A percentile compares a stretch with the other conserved stretches of the same genome.
Conservation (phyloP, 768 basidiomycete genomes). For the Amanita rimosa region DNA sequence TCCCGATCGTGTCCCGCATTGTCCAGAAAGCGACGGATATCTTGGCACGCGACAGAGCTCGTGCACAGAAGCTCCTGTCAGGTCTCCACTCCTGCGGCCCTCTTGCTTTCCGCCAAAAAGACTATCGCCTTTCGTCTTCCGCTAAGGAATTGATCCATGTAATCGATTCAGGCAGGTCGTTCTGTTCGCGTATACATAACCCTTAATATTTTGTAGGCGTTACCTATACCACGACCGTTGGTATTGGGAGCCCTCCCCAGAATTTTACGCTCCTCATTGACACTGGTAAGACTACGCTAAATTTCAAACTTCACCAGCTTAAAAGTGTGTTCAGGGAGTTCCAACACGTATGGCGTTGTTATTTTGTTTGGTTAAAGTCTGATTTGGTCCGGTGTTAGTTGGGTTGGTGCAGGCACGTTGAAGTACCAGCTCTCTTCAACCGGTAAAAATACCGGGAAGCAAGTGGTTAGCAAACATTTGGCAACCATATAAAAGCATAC, state of each 20-base stretch:
- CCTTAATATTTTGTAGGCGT: constrained; percentile 17
- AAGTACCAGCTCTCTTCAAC: constrained; percentile 35
- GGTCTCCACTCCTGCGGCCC: constrained; percentile 48
- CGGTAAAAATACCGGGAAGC: constrained; percentile 22
- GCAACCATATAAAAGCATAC: background rate
- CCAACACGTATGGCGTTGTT: constrained; percentile 15
- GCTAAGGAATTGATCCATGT: constrained; percentile 33
- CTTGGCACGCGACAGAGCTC: constrained; percentile 39
- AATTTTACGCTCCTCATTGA: constrained; percentile 45
- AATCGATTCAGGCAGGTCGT: constrained; percentile 34
- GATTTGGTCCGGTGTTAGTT: constrained; percentile 14
- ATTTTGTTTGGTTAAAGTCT: background rate
- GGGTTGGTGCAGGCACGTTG: constrained; percentile 45
- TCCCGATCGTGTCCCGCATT: constrained; percentile 36
- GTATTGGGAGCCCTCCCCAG: constrained; percentile 39
- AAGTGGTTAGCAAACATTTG: constrained; percentile 18
- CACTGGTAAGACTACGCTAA: constrained; percentile 26
- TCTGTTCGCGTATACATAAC: background rate
- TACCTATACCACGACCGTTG: constrained; percentile 41
- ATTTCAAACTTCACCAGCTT: background rate
- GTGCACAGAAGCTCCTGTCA: constrained; percentile 44
- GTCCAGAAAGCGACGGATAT: constrained; percentile 33
- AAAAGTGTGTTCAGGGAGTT: constrained; percentile 17
- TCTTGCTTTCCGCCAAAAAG: constrained; percentile 14
- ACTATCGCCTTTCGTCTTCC: no score